These are phyloP conservation scores for Solanum corneliomulleri DNA, from an alignment of 257 asterid genomes.

Conservation along the genomic window DNA sequence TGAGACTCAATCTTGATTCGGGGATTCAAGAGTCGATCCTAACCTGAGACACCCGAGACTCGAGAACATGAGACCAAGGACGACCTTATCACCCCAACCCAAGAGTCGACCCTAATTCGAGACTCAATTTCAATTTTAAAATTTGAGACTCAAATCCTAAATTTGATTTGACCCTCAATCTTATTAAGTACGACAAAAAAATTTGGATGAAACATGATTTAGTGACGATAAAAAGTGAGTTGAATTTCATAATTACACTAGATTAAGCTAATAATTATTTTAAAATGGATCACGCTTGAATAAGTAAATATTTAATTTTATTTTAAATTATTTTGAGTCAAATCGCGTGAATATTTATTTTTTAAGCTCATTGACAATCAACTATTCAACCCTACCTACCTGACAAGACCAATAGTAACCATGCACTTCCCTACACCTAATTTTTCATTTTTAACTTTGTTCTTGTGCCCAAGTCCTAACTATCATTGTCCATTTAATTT, in stretches of 20 bases:
- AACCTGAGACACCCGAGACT: background rate
- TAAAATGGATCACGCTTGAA: background rate
- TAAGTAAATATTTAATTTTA: background rate
- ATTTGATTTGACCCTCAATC: background rate
- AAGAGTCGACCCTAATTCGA: background rate
- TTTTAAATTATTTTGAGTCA: background rate
- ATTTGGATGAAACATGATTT: background rate
- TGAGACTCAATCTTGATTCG: no score
- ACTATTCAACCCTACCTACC: background rate
- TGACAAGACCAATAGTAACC: background rate
- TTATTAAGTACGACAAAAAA: background rate
- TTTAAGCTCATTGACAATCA: background rate
- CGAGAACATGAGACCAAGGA: background rate
- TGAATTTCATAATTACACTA: background rate
- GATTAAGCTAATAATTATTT: background rate
- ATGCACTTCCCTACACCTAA: background rate
- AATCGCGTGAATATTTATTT: fast-evolving
- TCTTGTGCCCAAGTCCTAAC: background rate
- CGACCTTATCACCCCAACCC: background rate
- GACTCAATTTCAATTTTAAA: background rate
- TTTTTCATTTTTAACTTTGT: background rate
- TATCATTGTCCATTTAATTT: background rate
- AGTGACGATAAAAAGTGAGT: background rate
- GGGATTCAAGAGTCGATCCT: background rate
- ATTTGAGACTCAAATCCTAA: background rate